These are phyloP conservation scores for Retiboletus flavoniger DNA, from an alignment of 1,284 basidiomycete genomes.

Conservation along the genomic window DNA sequence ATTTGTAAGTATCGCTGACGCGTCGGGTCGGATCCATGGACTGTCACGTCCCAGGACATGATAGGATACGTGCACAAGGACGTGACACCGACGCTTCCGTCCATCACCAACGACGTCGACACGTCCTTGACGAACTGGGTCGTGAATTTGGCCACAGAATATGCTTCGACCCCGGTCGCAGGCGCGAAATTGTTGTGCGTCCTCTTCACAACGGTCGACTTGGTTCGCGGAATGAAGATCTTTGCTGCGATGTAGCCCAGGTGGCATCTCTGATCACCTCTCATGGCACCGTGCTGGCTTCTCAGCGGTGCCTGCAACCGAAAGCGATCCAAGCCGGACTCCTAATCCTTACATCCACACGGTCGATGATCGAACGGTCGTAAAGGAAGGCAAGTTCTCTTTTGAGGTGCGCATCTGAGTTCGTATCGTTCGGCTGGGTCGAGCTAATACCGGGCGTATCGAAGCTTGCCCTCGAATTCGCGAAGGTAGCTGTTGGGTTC, in stretches of 20 bases:
- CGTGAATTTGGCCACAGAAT: conserved; percentile 10
- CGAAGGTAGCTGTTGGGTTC: conserved; percentile 81
- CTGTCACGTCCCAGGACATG: conserved; percentile 72
- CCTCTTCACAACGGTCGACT: neutral
- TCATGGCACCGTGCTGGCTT: conserved; percentile 19
- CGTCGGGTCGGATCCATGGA: neutral
- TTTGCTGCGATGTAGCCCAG: neutral
- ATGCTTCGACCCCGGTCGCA: conserved; percentile 3
- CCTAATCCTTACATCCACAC: conserved; percentile 80
- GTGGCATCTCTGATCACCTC: conserved; percentile 22
- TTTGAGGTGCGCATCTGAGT: conserved; percentile 78
- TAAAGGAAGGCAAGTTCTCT: conserved; percentile 59
- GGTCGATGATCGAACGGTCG: conserved; percentile 47
- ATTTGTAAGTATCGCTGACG: conserved; percentile 37
- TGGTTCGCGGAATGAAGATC: neutral
- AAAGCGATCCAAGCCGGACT: conserved; percentile 62
- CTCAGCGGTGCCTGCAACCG: conserved; percentile 34
- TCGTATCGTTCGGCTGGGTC: conserved; percentile 34
- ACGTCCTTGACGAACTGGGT: conserved; percentile 13
- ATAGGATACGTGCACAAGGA: conserved; percentile 92
- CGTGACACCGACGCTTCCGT: conserved; percentile 79
- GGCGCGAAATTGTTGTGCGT: conserved; percentile 16
- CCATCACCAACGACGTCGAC: conserved; percentile 55
- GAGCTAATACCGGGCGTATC: neutral
- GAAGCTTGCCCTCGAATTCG: conserved; percentile 59